Conservation (phyloP, 148 eudicot genomes). For the Spergularia marina region DNA sequence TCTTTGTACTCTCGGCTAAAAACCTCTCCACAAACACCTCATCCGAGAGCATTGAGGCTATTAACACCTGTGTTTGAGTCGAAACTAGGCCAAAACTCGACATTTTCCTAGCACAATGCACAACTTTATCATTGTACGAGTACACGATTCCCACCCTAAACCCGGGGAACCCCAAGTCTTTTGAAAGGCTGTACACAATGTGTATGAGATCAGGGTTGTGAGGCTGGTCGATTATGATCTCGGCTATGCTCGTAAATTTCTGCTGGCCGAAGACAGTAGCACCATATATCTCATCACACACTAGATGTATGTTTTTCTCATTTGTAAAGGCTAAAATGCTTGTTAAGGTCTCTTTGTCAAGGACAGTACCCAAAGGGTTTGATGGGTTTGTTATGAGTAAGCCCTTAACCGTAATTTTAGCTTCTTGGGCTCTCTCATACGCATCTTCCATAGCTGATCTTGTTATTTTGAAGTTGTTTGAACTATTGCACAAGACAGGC, state of each 20-base stretch:
- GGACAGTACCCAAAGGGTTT: constrained; percentile 48
- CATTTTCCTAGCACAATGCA: constrained; percentile 49
- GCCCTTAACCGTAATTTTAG: constrained; percentile 37
- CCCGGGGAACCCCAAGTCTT: constrained; percentile 56
- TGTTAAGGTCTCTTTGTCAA: constrained; percentile 31
- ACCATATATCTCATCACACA: constrained; percentile 40
- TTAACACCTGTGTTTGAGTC: constrained; percentile 43
- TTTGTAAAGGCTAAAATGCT: constrained; percentile 31
- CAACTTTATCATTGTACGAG: constrained; percentile 48
- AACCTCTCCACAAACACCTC: constrained; percentile 38
- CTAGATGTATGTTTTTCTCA: constrained; percentile 42
- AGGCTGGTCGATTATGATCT: constrained; percentile 23
- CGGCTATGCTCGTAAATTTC: constrained; percentile 29
- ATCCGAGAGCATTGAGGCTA: constrained; percentile 33
- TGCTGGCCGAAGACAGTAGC: constrained; percentile 34
- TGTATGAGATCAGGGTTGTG: constrained; percentile 39
- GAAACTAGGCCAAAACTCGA: constrained; percentile 61
- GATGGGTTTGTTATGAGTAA: constrained; percentile 52
- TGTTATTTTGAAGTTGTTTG: constrained; percentile 42
- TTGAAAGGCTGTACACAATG: constrained; percentile 48
- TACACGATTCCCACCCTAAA: constrained; percentile 59
- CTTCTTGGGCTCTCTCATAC: constrained; percentile 34
- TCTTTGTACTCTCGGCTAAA: constrained; percentile 28
- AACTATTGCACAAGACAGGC: constrained; percentile 39
- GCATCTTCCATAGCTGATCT: constrained; percentile 39